Base-by-base conservation (phyloP, 495 filamentous ascomycete species). In the Lentithecium fluviatile region DNA sequence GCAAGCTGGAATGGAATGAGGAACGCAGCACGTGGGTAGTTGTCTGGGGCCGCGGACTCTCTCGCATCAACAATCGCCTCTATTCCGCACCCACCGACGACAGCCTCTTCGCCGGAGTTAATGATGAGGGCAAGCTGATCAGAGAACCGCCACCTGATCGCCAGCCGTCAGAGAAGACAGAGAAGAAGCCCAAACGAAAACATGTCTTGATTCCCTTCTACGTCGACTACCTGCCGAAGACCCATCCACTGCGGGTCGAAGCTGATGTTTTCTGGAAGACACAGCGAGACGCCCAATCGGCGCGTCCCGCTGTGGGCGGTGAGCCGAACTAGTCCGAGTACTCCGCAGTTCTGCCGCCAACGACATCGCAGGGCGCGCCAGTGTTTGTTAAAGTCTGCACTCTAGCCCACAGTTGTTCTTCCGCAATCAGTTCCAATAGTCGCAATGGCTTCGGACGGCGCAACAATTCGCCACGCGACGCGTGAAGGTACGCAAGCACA, bases 401-500 rank as follows among this genome's bases (percentile, higher is more conserved):
- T 20, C 24, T 2, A 45, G 15, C 29, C 12, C 49, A 36, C 36
- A 17, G 24, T 20, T 36, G 17, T 15, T 12, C 32, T 40, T 10
- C 20, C 29, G 12, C 20, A 23, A 11, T 32, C 36, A 2, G n/a
- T 23, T 13, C 25, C 40, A 43, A 6, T n/a, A 45, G 6, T 15
- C 47, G 46, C 17, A 37, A 62, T 71, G 57, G 56, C 55, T 40
- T 65, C 57, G 13, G 56, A 67, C 54, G 52, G 32, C 38, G 46
- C 53, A 6, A 64, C 62, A 43, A 69, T 68, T 48, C 62, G 60
- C 26, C 58, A 63, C 48, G 71, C 69, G 21, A 66, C 65, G n/a
- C 58, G 60, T 11, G 64, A 67, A 64, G 69, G 71, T 70, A 49
- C 15, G 21, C 26, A 15, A 43, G 19, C 37, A 11, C 50, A 13